A percentile compares a stretch with the other conserved stretches of the same genome.
These are phyloP conservation scores for Bryoerythrophyllum caledonicum DNA, from an alignment of 225 moss, liverwort and hornwort genomes.

Conservation along the genomic window DNA sequence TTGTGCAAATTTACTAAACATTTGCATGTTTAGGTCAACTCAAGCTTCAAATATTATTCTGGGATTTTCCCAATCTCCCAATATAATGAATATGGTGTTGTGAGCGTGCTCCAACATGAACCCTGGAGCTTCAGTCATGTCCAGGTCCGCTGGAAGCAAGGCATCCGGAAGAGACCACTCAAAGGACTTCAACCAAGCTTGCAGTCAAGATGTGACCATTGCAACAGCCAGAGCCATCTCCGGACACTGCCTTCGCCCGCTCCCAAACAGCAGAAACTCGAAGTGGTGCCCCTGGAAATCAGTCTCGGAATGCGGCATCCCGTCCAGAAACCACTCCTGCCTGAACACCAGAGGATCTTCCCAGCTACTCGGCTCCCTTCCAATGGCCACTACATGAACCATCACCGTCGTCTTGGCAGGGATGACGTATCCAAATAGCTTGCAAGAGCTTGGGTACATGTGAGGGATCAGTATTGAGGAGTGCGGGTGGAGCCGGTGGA, in stretches of 20 bases:
- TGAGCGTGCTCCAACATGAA: not conserved
- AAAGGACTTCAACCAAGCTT: slow-evolving; percentile 17
- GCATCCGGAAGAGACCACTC: slow-evolving; percentile 13
- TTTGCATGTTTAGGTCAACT: no score
- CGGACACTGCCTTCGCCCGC: slow-evolving; percentile 1
- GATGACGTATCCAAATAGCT: slow-evolving; percentile 18
- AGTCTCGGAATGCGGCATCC: not conserved
- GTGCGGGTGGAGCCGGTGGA: slow-evolving; percentile 1
- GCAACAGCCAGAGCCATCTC: not conserved
- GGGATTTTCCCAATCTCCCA: no score
- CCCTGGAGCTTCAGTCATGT: slow-evolving; percentile 6
- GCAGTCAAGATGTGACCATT: not conserved
- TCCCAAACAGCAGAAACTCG: slow-evolving; percentile 11
- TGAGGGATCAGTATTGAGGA: slow-evolving; percentile 16
- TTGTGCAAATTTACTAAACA: no score
- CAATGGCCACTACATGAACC: slow-evolving; percentile 13
- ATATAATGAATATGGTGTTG: no score
- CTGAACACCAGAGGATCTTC: slow-evolving; percentile 26
- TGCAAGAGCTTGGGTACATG: slow-evolving; percentile 8
- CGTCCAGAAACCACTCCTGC: slow-evolving; percentile 15
- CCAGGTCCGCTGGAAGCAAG: not conserved
- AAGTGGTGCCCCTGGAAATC: slow-evolving; percentile 7
- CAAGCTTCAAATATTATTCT: no score
- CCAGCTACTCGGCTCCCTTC: slow-evolving; percentile 9
- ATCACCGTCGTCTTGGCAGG: slow-evolving; percentile 11